Evolutionary conservation across 2,329 filamentous ascomycete genomes (phyloP).

Genomic region (Tolypocladium tundrense): DNA sequence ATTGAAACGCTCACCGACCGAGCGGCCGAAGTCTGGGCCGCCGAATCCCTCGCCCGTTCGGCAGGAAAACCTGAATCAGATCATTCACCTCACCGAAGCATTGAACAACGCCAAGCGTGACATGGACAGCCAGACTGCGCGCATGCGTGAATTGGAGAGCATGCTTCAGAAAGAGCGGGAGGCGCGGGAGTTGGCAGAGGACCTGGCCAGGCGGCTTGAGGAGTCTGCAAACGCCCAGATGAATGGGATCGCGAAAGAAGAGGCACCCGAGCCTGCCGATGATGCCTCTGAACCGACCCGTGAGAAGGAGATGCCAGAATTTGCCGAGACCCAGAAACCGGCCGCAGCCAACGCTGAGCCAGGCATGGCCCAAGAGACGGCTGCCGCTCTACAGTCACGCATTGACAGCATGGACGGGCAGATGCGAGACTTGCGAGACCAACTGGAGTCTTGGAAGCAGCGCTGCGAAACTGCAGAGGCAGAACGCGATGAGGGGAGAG

Average conservation of each 20-base stretch:
- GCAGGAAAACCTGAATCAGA: constrained; percentile 56
- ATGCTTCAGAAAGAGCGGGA: constrained; percentile 68
- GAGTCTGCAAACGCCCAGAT: constrained; percentile 33
- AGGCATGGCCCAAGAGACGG: constrained; percentile 13
- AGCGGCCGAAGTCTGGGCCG: constrained; percentile 53
- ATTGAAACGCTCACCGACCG: constrained; percentile 65
- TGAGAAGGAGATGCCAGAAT: not conserved
- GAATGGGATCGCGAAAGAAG: constrained; percentile 15
- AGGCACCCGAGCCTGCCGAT: constrained; percentile 13
- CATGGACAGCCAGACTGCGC: constrained; percentile 69
- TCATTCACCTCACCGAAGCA: constrained; percentile 75
- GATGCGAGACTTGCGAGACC: constrained; percentile 69
- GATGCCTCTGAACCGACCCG: not conserved
- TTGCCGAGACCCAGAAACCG: constrained; percentile 9
- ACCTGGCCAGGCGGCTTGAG: constrained; percentile 61
- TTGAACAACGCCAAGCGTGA: constrained; percentile 77
- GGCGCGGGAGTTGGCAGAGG: constrained; percentile 76
- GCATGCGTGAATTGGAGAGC: constrained; percentile 68
- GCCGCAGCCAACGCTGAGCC: not conserved
- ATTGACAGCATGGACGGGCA: constrained; percentile 69
- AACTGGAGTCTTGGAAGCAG: constrained; percentile 67
- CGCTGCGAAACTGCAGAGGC: constrained; percentile 73
- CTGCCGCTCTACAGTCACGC: constrained; percentile 44
- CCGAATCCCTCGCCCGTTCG: constrained; percentile 48
- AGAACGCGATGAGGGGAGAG: constrained; percentile 61